Base-by-base conservation (phyloP, 805 yeast species). In the Sugiyamaella mastotermitis region DNA sequence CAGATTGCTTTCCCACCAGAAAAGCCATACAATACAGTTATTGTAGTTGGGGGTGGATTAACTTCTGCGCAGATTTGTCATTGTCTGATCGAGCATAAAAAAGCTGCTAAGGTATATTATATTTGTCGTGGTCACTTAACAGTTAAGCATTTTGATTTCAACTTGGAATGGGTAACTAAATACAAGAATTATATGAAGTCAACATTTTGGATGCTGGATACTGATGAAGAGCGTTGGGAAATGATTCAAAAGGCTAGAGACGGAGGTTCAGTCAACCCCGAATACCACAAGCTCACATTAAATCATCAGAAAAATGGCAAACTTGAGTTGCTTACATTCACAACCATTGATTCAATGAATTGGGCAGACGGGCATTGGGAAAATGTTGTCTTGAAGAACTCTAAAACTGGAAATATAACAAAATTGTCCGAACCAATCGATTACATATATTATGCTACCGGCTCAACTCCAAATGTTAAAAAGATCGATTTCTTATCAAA, bases 131-230 rank as follows among this genome's bases (percentile, higher is more conserved):
- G 52, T 17, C 65, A 69, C 1, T 40, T 66, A 23, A 68, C 65
- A 39, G 58, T 68, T 33, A 68, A 69, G 48, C 72, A 68, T 43
- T 69, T 69, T 52, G 73, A 68, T 41, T 68, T 68, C 44, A 71
- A 66, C 42, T 52, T 68, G 33, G 72, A 68, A 39, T 69, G 73
- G 73, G 72, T 68, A 13, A 65, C 72, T n/a, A 69, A 68, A 43
- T 68, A 66, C 49, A 63, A 64, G 42, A 69, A 67, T 40, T 65
- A 62, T 18, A 62, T 65, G 50, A 68, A 66, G 41, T 61, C 70
- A 2, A 61, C 68, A 1, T 65, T 64, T 33, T 68, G 68, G 55
- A 61, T 65, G 46, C 52, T 53, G 37, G 71, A 67, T 31, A 58
- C 68, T 1, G 72, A 68, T 37, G 60, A 63, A 30, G 72, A 68